A percentile compares a stretch with the other conserved stretches of the same genome.
phyloP scores from a whole-genome alignment of 2,329 filamentous ascomycete genomes.

The Trichophyton mentagrophytes region DNA sequence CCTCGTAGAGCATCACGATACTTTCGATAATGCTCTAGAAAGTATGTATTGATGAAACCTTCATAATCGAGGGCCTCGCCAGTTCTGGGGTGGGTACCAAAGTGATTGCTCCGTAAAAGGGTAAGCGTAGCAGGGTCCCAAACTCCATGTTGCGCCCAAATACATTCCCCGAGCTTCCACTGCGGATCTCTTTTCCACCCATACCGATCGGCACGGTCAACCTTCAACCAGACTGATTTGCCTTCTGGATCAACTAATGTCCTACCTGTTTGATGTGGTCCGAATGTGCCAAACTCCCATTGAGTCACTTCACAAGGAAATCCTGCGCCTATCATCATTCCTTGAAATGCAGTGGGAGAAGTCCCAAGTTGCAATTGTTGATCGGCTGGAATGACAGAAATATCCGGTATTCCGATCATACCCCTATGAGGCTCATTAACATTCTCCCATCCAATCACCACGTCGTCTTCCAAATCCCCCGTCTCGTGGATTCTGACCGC shows the following conservation, averaged over 20 bases:
- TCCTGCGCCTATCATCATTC: slow-evolving; percentile 81
- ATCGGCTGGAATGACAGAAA: slow-evolving; percentile 68
- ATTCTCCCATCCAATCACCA: slow-evolving; percentile 91
- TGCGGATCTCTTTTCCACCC: slow-evolving; percentile 76
- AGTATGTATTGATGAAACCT: slow-evolving; percentile 81
- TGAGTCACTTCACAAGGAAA: slow-evolving; percentile 78
- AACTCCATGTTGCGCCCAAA: slow-evolving; percentile 94
- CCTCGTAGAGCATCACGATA: slow-evolving; percentile 63
- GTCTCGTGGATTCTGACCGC: slow-evolving; percentile 78
- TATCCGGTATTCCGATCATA: slow-evolving; percentile 67
- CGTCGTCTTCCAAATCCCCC: slow-evolving; percentile 71
- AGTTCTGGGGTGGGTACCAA: slow-evolving; percentile 61
- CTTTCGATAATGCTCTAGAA: slow-evolving; percentile 69
- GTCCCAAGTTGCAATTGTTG: slow-evolving; percentile 89
- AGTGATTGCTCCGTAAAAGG: slow-evolving; percentile 75
- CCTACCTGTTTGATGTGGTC: slow-evolving; percentile 77
- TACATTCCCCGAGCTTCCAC: slow-evolving; percentile 87
- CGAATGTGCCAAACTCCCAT: slow-evolving; percentile 88
- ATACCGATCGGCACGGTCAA: slow-evolving; percentile 78
- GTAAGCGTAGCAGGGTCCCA: slow-evolving; percentile 75
- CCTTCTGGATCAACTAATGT: slow-evolving; percentile 79
- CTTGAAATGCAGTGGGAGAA: slow-evolving; percentile 86
- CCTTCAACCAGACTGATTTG: slow-evolving; percentile 68
- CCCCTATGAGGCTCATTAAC: slow-evolving; percentile 91
- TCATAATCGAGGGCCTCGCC: slow-evolving; percentile 66